These are phyloP conservation scores for Ottelia alismoides DNA, from an alignment of 106 monocot species.

Conservation along the genomic window DNA sequence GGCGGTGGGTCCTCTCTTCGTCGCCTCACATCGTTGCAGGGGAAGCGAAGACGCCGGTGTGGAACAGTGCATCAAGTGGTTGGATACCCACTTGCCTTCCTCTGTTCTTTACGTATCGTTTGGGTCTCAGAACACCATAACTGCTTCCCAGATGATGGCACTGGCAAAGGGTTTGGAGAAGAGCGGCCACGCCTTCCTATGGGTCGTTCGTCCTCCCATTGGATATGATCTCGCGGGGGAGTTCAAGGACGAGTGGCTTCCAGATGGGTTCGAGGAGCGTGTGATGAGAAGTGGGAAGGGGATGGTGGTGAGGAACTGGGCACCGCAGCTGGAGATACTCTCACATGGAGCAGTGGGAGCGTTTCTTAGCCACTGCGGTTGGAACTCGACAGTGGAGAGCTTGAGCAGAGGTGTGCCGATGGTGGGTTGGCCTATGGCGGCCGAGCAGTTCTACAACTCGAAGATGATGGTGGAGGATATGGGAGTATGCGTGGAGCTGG, in stretches of 20 bases:
- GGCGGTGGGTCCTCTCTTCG: constrained; percentile 4
- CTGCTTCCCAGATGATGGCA: constrained; percentile 14
- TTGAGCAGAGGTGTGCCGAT: constrained; percentile 10
- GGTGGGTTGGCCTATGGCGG: constrained; percentile 16
- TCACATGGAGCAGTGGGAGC: constrained; percentile 5
- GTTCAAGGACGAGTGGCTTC: constrained; percentile 23
- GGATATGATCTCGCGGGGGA: constrained; percentile 12
- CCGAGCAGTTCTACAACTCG: constrained; percentile 19
- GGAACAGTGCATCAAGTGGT: constrained; percentile 7
- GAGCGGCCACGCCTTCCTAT: constrained; percentile 12
- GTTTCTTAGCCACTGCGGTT: constrained; percentile 19
- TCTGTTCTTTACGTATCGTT: constrained; percentile 25
- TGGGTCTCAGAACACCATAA: constrained; percentile 19
- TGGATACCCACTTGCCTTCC: constrained; percentile 1
- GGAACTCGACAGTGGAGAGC: constrained; percentile 20
- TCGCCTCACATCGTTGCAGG: background rate
- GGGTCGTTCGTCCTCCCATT: constrained; percentile 21
- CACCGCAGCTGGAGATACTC: constrained; percentile 16
- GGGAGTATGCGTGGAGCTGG: constrained; percentile 15
- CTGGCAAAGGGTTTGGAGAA: constrained; percentile 16
- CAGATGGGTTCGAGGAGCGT: constrained; percentile 16
- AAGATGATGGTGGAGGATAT: constrained; percentile 18
- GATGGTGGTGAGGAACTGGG: constrained; percentile 11
- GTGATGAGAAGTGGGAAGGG: background rate
- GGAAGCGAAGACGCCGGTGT: background rate